Conservation (phyloP, 768 basidiomycete species). For the Termitomyces bulborhizus region DNA sequence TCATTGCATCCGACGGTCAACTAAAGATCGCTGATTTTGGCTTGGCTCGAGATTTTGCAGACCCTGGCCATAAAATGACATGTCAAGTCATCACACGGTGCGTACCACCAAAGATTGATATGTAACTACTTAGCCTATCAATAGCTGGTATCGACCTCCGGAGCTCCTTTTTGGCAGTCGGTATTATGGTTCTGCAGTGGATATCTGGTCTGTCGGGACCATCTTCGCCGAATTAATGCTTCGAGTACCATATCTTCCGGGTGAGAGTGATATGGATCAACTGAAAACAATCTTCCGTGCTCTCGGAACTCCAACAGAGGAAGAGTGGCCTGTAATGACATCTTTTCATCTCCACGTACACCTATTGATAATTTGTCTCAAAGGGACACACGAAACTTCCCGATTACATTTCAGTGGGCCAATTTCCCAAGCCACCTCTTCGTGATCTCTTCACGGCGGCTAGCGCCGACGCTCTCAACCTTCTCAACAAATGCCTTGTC, state of each 20-base stretch:
- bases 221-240: conserved; percentile 98
- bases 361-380: background rate
- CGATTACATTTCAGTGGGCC: conserved; percentile 82
- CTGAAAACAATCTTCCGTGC: conserved; percentile 92
- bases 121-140: conserved; percentile 1
- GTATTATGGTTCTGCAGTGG: conserved; percentile 88
- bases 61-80: conserved; percentile 95
- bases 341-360: background rate
- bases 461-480: conserved; percentile 75
- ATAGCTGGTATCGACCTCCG: conserved; percentile 96
- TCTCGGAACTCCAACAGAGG: conserved; percentile 92
- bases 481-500: conserved; percentile 71
- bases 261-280: conserved; percentile 96
- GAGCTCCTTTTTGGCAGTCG: conserved; percentile 89
- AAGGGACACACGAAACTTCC: conserved; percentile 90
- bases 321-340: conserved; percentile 87
- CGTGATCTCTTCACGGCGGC: conserved; percentile 90
- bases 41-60: conserved; percentile 92
- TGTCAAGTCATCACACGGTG: conserved; percentile 97
- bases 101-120: conserved; percentile 15
- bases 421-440: conserved; percentile 77
- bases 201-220: conserved; percentile 96
- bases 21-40: conserved; percentile 99
- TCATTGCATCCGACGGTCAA: conserved; percentile 84
- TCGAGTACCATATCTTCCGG: conserved; percentile 90